A percentile compares a stretch with the other conserved stretches of the same genome.
phyloP scores from a whole-genome alignment of 164 flowering plant genomes.

The Vitis amurensis region DNA sequence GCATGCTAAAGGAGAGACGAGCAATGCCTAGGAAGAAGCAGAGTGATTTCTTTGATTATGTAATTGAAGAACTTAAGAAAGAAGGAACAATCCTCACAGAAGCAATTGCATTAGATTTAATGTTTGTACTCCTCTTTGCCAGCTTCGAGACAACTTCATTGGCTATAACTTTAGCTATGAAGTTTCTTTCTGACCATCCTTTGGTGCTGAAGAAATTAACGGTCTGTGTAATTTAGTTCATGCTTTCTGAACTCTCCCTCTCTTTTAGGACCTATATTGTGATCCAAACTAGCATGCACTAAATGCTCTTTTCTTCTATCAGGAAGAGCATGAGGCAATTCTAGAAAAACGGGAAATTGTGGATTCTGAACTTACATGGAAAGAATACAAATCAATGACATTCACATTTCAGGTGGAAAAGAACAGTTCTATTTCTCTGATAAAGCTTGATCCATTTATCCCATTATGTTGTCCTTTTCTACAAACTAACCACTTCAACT shows the following conservation, averaged over 20 bases:
- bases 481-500: conserved; percentile 10
- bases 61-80: conserved; percentile 52
- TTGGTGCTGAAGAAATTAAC: conserved; percentile 58
- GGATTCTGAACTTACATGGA: conserved; percentile 58
- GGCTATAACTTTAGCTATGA: conserved; percentile 58
- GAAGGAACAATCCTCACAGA: conserved; percentile 62
- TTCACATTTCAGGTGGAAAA: conserved; percentile 56
- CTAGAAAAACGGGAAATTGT: conserved; percentile 33
- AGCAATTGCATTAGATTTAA: conserved; percentile 58
- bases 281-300: not conserved
- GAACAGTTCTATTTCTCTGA: too few relatives aligned
- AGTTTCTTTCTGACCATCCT: conserved; percentile 63
- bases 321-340: conserved; percentile 66
- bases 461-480: not conserved
- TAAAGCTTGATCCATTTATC: too few relatives aligned
- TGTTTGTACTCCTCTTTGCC: conserved; percentile 77
- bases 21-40: conserved; percentile 40
- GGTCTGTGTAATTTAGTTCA: conserved; percentile 33
- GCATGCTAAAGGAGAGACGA: conserved; percentile 63
- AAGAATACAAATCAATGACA: conserved; percentile 67
- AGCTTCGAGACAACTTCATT: conserved; percentile 71
- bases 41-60: conserved; percentile 74
- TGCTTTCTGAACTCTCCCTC: not conserved
- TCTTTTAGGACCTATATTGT: not conserved
- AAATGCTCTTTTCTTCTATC: conserved; percentile 5